phyloP scores from a whole-genome alignment of 176 grass and related monocot species.

The Rhynchospora breviuscula region DNA sequence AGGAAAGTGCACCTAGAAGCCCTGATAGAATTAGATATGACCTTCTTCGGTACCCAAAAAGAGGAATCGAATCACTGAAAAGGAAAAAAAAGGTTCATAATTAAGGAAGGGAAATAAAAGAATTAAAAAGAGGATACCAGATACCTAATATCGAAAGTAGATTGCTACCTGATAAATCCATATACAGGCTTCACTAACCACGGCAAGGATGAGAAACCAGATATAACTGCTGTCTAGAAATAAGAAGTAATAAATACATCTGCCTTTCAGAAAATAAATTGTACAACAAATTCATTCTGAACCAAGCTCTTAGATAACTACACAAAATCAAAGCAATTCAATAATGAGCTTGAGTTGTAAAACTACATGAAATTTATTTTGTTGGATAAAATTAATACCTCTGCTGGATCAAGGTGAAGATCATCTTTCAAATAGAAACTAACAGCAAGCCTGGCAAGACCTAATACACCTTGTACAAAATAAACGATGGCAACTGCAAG shows the following conservation, averaged over 20 bases:
- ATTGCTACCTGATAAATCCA: constrained; percentile 84
- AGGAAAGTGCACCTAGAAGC: constrained; percentile 94
- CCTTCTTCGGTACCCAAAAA: constrained; percentile 93
- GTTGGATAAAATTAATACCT: constrained; percentile 39
- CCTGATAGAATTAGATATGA: constrained; percentile 95
- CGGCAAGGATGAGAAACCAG: constrained; percentile 82
- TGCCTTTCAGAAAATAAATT: constrained; percentile 19
- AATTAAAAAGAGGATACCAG: neutral
- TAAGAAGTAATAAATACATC: constrained; percentile 37
- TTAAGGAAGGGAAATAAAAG: neutral
- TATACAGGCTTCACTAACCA: constrained; percentile 98
- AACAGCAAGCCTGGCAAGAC: constrained; percentile 92
- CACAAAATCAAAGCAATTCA: neutral
- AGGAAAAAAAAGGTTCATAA: neutral
- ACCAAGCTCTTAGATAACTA: neutral
- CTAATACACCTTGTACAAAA: constrained; percentile 99
- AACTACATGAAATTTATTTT: constrained; percentile 15
- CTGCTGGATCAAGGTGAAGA: constrained; percentile 94
- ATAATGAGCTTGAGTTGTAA: constrained; percentile 3
- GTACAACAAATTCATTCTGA: neutral
- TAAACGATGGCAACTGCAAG: constrained; percentile 96
- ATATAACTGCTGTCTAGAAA: constrained; percentile 93
- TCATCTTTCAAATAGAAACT: constrained; percentile 96
- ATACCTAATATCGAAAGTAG: neutral
- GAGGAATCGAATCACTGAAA: constrained; percentile 96